Evolutionary conservation across 768 basidiomycete species (phyloP), one percentile per base, ranked within the genome.

Genomic region (Tylopilus sp.): DNA sequence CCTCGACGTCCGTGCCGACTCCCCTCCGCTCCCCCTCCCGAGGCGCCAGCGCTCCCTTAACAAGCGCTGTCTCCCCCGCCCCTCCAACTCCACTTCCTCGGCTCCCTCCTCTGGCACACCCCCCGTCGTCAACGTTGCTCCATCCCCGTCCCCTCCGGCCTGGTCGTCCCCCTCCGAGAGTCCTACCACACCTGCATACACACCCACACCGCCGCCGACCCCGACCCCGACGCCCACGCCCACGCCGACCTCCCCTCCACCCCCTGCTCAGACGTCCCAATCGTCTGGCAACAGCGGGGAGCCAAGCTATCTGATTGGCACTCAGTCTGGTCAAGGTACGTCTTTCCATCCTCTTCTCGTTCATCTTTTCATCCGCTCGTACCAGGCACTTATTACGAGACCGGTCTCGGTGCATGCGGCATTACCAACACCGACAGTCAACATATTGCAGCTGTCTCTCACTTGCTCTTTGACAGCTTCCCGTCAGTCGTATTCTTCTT

Each of bases 301-400:
- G 30, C 73, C 71, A 30, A 72, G 76, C 61, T 81, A 71, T 66
- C 59, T 83, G 67, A 50, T 40, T 22, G 83, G 83, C n/a, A 74
- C 71, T 0, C 78, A 84, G 52, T 58, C 60, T 2, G 85, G 86
- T 17, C 63, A 82, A 52, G 81, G 76, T 72, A 59, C 28, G 6
- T 38, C 6, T 52, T 30, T 53, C 3, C 6, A 17, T 34, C 60
- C 1, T 21, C 19, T 31, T 34, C 14, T 1, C 11, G 1, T 31
- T 13, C 28, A 12, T 24, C 14, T n/a, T 26, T 26, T 56, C n/a
- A 54, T 37, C 22, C 45, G 1, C 46, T 45, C 6, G n/a, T 56
- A 30, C 42, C 28, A 69, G 74, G 57, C 24, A 75, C 74, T 8
- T 75, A 19, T 34, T 76, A 64, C 48, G 30, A 3, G 0, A 46